These are phyloP conservation scores for Pulveroboletus ravenelii DNA, from an alignment of 768 basidiomycete species.

Conservation along the genomic window DNA sequence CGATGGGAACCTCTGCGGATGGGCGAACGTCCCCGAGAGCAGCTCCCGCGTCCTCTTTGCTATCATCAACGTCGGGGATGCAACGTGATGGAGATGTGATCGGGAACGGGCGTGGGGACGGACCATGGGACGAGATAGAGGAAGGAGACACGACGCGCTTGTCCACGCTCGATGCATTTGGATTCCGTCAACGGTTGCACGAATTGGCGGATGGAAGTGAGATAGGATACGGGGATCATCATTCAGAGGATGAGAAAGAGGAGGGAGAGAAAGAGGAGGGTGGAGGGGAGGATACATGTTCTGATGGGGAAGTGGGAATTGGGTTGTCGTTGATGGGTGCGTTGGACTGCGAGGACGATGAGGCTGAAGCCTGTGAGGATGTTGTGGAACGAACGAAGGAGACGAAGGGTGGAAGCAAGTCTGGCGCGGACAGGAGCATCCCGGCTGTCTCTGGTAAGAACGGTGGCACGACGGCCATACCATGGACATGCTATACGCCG, in stretches of 20 bases:
- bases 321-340: conserved; percentile 62
- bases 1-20: conserved; percentile 5
- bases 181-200: conserved; percentile 18
- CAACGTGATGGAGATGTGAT: background rate
- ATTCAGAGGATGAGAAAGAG: conserved; percentile 10
- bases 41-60: conserved; percentile 9
- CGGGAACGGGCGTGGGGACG: background rate
- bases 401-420: background rate
- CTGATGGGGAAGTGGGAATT: conserved; percentile 64
- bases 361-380: conserved; percentile 12
- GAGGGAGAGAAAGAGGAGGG: background rate
- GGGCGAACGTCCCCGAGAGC: conserved; percentile 17
- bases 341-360: conserved; percentile 33
- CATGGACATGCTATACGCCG: conserved; percentile 30
- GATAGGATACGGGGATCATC: background rate
- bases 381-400: conserved; percentile 4
- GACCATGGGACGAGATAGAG: conserved; percentile 4
- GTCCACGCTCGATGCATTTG: conserved; percentile 27
- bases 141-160: conserved; percentile 19
- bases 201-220: conserved; percentile 10
- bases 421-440: conserved; percentile 6
- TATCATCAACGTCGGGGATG: conserved; percentile 2
- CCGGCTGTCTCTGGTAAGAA: background rate
- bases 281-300: conserved; percentile 27
- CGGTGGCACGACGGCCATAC: conserved; percentile 12